Percentiles rank a stretch among this genome's conserved stretches.
Evolutionary conservation across 2,329 filamentous ascomycete genomes (phyloP).

Genomic region (Sclerotinia borealis): DNA sequence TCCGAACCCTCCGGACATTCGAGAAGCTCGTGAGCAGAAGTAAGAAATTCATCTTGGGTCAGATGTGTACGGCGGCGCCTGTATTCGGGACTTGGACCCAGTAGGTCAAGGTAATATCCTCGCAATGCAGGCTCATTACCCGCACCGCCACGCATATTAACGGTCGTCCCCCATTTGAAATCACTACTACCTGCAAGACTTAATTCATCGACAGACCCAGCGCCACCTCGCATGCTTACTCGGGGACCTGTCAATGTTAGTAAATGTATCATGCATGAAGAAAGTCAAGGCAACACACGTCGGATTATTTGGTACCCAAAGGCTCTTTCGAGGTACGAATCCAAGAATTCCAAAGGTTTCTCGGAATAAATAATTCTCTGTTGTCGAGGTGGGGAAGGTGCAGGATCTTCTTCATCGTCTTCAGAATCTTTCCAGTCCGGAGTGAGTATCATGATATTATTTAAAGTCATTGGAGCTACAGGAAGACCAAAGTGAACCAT

Average conservation of each 20-base stretch:
- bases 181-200: neutral
- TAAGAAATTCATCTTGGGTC: neutral
- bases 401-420: slow-evolving; percentile 18
- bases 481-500: slow-evolving; percentile 32
- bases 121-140: neutral
- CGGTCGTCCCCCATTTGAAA: neutral
- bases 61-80: neutral
- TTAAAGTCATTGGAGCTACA: slow-evolving; percentile 24
- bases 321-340: slow-evolving; percentile 26
- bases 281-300: neutral
- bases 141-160: slow-evolving; percentile 4
- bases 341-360: slow-evolving; percentile 29
- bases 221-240: slow-evolving; percentile 1
- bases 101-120: neutral
- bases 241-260: slow-evolving; percentile 4
- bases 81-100: neutral
- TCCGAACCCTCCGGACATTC: neutral
- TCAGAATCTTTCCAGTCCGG: slow-evolving; percentile 11
- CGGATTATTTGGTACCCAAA: slow-evolving; percentile 27
- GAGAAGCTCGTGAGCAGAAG: neutral
- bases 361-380: slow-evolving; percentile 24
- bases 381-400: slow-evolving; percentile 12
- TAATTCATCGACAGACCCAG: slow-evolving; percentile 1
- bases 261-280: too few relatives aligned
- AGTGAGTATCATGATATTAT: slow-evolving; percentile 21